Evolutionary conservation across 2,329 filamentous ascomycete species (phyloP), one percentile per base, ranked within the genome.

Genomic region (Penicillium polonicum): DNA sequence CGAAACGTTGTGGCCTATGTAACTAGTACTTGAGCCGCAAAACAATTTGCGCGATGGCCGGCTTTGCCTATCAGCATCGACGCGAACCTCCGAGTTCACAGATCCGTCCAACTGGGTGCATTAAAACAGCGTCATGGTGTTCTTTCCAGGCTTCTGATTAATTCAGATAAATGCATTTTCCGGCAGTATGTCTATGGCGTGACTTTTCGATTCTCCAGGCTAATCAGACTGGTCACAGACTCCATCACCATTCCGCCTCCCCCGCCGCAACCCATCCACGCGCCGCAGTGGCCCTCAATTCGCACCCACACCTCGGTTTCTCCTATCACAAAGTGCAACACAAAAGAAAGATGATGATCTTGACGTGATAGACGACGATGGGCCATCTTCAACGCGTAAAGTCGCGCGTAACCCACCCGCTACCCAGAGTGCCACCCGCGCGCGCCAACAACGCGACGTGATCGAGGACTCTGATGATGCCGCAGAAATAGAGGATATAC

Each of bases 241-340:
- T n/a, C 65, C 66, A n/a, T 67, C 71, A 27, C 71, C 70, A 29
- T 71, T 70, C 53, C 69, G 69, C 43, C 56, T 62, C 8, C 58
- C 69, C 55, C 68, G 68, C 36, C 61, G 61, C 48, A 60, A 70
- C 15, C 57, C 64, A 33, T 61, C 67, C 33, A 58, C 68, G 44
- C 70, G 68, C 31, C 62, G 64, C 42, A 65, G 46, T 44, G 65
- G 69, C 19, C 62, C 70, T 15, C 71, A 73, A 17, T 74, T 74
- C 57, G 71, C 72, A 2, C 68, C 68, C 5, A 72, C 71, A 2
- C 72, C 70, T 29, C 70, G 71, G 5, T 74, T 74, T 27, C 35
- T 72, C 9, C 55, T 73, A 8, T 73, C 71, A 0, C 70, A 71
- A 43, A 60, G 53, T 6, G 59, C 58, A 15, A 46, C 60, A 4